A percentile compares a stretch with the other conserved stretches of the same genome.
Conservation (phyloP, 495 filamentous ascomycete species). For the Aspergillus affinis region DNA sequence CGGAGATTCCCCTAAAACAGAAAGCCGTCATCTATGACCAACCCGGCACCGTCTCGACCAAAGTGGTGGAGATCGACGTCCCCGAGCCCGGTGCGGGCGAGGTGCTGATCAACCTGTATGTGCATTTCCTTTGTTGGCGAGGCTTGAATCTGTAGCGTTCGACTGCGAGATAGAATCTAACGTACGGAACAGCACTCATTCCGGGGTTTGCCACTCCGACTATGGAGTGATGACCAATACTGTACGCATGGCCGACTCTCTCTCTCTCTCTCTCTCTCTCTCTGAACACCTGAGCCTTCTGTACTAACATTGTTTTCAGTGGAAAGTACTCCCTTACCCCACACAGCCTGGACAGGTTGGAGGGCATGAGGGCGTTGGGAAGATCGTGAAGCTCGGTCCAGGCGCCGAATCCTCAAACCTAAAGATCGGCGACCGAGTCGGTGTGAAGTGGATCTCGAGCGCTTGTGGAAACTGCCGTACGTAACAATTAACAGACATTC, state of each 20-base stretch:
- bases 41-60: conserved; percentile 66
- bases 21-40: conserved; percentile 71
- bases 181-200: conserved; percentile 53
- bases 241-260: neutral
- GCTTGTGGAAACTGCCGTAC: conserved; percentile 50
- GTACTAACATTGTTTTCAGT: conserved; percentile 33
- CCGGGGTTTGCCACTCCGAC: conserved; percentile 72
- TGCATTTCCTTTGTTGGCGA: neutral
- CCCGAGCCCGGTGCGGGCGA: conserved; percentile 64
- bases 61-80: conserved; percentile 63
- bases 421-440: conserved; percentile 66
- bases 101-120: conserved; percentile 65
- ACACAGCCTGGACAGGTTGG: conserved; percentile 66
- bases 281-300: neutral
- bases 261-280: neutral
- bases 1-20: conserved; percentile 59
- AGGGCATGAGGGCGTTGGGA: conserved; percentile 62
- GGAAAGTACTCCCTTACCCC: conserved; percentile 58
- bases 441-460: conserved; percentile 56
- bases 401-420: conserved; percentile 48
- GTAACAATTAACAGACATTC: conserved; percentile 8
- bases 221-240: conserved; percentile 59
- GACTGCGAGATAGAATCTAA: neutral
- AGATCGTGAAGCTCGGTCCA: conserved; percentile 60
- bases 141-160: too few relatives aligned